Conservation (phyloP, 441 rosid genomes). For the Geranium incanum region DNA sequence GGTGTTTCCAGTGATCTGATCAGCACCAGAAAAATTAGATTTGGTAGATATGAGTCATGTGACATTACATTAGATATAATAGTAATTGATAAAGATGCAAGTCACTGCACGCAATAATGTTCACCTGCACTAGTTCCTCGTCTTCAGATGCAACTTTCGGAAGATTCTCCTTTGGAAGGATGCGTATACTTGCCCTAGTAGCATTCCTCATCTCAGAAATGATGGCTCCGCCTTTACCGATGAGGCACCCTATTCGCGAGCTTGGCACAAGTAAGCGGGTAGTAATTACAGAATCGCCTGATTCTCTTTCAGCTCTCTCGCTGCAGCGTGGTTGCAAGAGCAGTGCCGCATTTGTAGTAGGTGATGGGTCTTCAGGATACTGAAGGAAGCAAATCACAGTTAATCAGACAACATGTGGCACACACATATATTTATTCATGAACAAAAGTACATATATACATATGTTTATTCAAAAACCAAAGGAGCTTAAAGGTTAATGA, state of each 20-base stretch:
- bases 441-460: neutral
- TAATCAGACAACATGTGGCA: slow-evolving; percentile 1
- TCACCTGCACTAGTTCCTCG: slow-evolving; percentile 97
- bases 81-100: slow-evolving; percentile 4
- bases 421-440: neutral
- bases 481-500: neutral
- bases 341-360: slow-evolving; percentile 82
- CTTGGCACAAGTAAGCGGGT: slow-evolving; percentile 91
- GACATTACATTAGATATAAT: neutral
- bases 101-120: neutral
- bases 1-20: slow-evolving; percentile 85
- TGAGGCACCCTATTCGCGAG: slow-evolving; percentile 88
- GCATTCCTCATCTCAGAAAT: slow-evolving; percentile 80
- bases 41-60: neutral
- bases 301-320: slow-evolving; percentile 87
- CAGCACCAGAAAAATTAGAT: slow-evolving; percentile 15
- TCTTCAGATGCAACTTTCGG: slow-evolving; percentile 88
- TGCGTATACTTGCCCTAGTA: slow-evolving; percentile 85
- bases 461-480: neutral
- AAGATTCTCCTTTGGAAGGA: slow-evolving; percentile 80
- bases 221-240: slow-evolving; percentile 91
- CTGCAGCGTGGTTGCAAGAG: slow-evolving; percentile 89
- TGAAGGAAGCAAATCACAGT: slow-evolving; percentile 22
- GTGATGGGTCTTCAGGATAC: slow-evolving; percentile 76
- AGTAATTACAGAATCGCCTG: slow-evolving; percentile 71